Conservation (phyloP, 2,329 filamentous ascomycete genomes). For the Dactylellina leptospora region DNA sequence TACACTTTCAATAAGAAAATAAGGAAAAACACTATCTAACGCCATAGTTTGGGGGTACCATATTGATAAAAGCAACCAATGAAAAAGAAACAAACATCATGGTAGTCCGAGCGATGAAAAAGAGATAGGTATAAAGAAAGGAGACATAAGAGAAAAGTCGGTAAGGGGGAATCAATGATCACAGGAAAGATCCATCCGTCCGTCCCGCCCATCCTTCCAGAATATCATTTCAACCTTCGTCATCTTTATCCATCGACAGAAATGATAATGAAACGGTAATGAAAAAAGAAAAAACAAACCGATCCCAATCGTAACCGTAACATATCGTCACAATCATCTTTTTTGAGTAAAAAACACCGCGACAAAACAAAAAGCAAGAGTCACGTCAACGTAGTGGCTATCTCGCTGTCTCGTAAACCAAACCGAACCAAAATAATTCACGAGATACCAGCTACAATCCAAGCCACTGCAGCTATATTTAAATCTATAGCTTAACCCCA, state of each 20-base stretch:
- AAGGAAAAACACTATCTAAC: not conserved
- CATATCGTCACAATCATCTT: conserved; percentile 13
- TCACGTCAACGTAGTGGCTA: no score
- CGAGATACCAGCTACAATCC: not conserved
- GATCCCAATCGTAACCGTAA: conserved; percentile 3
- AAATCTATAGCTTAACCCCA: conserved; percentile 75
- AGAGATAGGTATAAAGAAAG: not conserved
- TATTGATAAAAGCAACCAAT: not conserved
- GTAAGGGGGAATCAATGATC: no score
- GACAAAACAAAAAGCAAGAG: no score
- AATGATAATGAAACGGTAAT: not conserved
- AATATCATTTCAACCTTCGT: no score
- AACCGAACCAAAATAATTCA: not conserved
- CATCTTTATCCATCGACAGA: no score
- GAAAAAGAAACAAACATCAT: no score
- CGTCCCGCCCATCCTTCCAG: no score
- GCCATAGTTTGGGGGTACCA: not conserved
- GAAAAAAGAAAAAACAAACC: not conserved
- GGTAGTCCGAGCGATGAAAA: no score
- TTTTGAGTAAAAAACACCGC: not conserved
- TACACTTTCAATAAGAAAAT: not conserved
- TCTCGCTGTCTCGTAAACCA: no score
- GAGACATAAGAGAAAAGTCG: no score
- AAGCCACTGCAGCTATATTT: no score
- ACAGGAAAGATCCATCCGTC: no score